These are phyloP conservation scores for Pseudogymnoascus sp. DNA, from an alignment of 2,329 filamentous ascomycete species.

Conservation along the genomic window DNA sequence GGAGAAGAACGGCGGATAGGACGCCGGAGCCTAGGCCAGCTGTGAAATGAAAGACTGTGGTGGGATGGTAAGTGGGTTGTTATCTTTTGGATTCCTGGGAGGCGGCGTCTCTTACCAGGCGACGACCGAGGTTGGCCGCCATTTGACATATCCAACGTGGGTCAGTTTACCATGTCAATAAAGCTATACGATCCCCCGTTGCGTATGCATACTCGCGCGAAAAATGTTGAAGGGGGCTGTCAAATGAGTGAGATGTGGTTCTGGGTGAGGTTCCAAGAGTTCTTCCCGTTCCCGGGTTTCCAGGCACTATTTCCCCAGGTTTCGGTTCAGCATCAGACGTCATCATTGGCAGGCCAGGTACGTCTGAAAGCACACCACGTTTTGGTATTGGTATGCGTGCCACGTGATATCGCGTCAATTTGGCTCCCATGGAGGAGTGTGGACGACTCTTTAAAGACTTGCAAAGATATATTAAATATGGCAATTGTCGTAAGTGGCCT, in stretches of 20 bases:
- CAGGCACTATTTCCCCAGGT: constrained; percentile 5
- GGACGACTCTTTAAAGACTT: no score
- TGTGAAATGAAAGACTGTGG: constrained; percentile 71
- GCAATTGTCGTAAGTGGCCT: not conserved
- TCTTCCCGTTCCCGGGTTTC: constrained; percentile 3
- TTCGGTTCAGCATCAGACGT: constrained; percentile 1
- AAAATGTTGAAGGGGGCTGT: not conserved
- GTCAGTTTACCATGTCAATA: constrained; percentile 7
- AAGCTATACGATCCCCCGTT: not conserved
- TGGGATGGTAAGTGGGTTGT: not conserved
- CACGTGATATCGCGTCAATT: constrained; percentile 1
- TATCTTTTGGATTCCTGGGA: not conserved
- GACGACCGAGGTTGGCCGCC: constrained; percentile 41
- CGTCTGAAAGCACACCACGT: not conserved
- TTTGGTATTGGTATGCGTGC: not conserved
- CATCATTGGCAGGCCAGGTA: constrained; percentile 3
- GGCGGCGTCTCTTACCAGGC: constrained; percentile 33
- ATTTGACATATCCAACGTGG: constrained; percentile 40
- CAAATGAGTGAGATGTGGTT: not conserved
- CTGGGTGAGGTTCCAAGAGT: not conserved
- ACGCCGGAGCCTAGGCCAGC: constrained; percentile 84
- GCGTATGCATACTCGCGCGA: constrained; percentile 3
- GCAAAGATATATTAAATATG: not conserved
- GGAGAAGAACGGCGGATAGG: constrained; percentile 79
- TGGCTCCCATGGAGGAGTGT: not conserved